Base-by-base conservation (phyloP, 148 eudicot species). In the Persicaria tinctoria region DNA sequence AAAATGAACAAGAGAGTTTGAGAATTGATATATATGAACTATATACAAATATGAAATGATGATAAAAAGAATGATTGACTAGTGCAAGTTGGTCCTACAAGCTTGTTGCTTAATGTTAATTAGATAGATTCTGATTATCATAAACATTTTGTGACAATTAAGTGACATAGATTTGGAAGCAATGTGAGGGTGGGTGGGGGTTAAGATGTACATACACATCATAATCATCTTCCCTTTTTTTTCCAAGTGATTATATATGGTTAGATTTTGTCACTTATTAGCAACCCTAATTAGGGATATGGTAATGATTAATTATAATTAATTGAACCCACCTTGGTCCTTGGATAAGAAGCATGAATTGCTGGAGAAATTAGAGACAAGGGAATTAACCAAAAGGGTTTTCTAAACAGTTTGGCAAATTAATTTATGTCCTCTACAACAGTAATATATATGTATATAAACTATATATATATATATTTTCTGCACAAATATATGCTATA, bases 301-400 rank as follows among this genome's bases (percentile, higher is more conserved):
- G 12, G 6, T 9, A 63, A 63, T 63, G 68, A 32, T 63, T 63
- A 63, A 63, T 10, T 63, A 63, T 63, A 10, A 63, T 27, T 27
- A 23, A 63, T 63, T 63, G 68, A 63, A 63, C 68, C 68, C 7
- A 63, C 68, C 46, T 63, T 63, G 5, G 68, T 63, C 45, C 68
- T 63, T 32, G 68, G 68, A 63, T 14, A 63, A 63, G 68, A 63
- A 32, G 68, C 68, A 63, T 63, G 68, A 63, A 11, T 27, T 63
- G 68, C 46, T 27, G 45, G 68, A 63, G 68, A 63, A 27, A 8
- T 63, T 2, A 63, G 68, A 63, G 68, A 63, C 68, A 63, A 63
- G 32, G 13, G 46, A 63, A 63, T 63, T 62, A 62, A 62, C 2
- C 44, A 27, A 23, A 62, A 62, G 45, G 45, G 68, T 62, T 10